phyloP scores from a whole-genome alignment of 1,139 yeast species.

The Hemisphaericaspora xylofermentans region DNA sequence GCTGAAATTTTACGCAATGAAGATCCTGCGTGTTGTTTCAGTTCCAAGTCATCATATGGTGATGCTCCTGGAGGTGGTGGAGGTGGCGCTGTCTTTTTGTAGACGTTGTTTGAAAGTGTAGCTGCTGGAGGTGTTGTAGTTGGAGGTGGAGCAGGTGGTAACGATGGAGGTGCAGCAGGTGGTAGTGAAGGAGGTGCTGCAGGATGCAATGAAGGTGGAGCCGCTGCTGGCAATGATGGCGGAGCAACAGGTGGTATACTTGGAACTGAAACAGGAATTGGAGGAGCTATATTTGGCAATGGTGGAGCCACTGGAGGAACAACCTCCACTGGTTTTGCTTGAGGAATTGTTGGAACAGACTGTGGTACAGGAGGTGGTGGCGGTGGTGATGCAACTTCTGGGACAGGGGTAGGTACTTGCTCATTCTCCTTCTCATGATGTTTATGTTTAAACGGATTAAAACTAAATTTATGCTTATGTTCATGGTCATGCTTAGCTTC shows the following conservation, averaged over 20 bases:
- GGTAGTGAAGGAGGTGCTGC: constrained; percentile 9
- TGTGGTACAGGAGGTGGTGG: constrained; percentile 15
- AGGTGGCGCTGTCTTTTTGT: constrained; percentile 32
- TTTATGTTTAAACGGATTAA: constrained; percentile 2
- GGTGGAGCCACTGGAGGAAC: constrained; percentile 4
- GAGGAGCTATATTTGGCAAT: constrained; percentile 11
- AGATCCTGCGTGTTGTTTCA: constrained; percentile 50
- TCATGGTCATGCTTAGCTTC: not conserved
- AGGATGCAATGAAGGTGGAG: constrained; percentile 14
- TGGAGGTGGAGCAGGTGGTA: constrained; percentile 19
- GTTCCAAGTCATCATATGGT: constrained; percentile 29
- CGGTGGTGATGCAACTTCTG: constrained; percentile 11
- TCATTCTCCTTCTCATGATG: constrained; percentile 8
- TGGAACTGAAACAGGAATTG: constrained; percentile 10
- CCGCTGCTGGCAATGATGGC: constrained; percentile 16
- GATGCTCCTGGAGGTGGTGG: constrained; percentile 33
- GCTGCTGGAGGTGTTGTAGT: constrained; percentile 25
- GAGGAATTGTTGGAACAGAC: constrained; percentile 19
- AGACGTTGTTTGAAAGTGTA: constrained; percentile 13
- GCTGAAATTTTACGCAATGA: constrained; percentile 55
- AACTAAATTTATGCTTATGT: not conserved
- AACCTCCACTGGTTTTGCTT: constrained; percentile 5
- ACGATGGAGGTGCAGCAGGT: constrained; percentile 15
- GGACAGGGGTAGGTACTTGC: constrained; percentile 6
- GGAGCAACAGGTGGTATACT: constrained; percentile 11